Percentiles rank a stretch among this genome's conserved stretches.
Evolutionary conservation across 257 asterid species (phyloP).

Genomic region (Echites panduratus): DNA sequence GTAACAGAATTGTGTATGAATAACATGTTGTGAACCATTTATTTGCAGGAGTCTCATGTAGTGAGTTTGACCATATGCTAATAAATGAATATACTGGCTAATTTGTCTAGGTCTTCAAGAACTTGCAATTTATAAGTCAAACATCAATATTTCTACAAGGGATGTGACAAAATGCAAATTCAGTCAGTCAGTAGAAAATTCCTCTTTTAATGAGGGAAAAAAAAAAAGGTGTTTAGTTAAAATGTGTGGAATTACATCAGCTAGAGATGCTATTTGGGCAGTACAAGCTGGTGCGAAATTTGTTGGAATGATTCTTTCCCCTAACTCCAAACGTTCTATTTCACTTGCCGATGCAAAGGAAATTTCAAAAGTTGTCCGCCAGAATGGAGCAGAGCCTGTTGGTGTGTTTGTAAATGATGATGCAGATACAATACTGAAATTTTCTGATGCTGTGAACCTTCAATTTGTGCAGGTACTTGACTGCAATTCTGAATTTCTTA

Average conservation of each 20-base stretch:
- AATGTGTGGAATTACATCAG: constrained; percentile 90
- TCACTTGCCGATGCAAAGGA: constrained; percentile 75
- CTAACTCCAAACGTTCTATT: constrained; percentile 79
- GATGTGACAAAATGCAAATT: constrained; percentile 25
- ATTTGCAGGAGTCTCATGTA: neutral
- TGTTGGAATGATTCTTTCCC: constrained; percentile 94
- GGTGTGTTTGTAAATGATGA: constrained; percentile 93
- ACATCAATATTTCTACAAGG: constrained; percentile 19
- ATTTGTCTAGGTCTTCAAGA: constrained; percentile 29
- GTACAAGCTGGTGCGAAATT: constrained; percentile 92
- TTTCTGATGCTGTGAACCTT: constrained; percentile 64
- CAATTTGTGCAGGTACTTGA: constrained; percentile 77
- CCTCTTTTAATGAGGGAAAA: constrained; percentile 22
- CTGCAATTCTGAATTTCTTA: constrained; percentile 7
- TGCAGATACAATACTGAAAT: constrained; percentile 64
- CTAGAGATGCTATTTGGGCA: constrained; percentile 83
- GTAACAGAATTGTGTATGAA: neutral
- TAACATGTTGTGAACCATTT: neutral
- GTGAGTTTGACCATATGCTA: neutral
- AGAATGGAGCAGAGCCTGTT: constrained; percentile 77
- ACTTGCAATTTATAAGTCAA: constrained; percentile 21
- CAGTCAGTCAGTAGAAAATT: constrained; percentile 25
- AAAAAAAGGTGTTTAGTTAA: constrained; percentile 58
- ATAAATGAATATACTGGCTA: neutral
- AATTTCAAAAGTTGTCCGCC: constrained; percentile 64